Conservation (phyloP, 768 basidiomycete species). For the Serendipita sp. region DNA sequence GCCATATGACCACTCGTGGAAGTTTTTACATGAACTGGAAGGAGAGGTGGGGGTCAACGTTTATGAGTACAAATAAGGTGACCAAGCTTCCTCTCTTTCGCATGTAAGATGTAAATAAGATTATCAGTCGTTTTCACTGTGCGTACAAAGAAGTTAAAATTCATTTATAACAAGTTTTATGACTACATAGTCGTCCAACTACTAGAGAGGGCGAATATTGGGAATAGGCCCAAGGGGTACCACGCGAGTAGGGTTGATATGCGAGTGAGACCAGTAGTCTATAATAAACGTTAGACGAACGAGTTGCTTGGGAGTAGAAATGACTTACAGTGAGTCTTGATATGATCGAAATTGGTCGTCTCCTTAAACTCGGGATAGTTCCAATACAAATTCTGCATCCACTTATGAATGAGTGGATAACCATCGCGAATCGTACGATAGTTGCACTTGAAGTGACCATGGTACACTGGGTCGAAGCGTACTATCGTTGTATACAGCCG, state of each 20-base stretch:
- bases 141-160: not conserved
- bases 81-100: too few species aligned
- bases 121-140: not conserved
- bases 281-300: not conserved
- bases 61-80: too few species aligned
- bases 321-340: conserved; percentile 52
- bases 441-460: conserved; percentile 91
- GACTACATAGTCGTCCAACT: not conserved
- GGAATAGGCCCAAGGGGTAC: conserved; percentile 63
- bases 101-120: too few species aligned
- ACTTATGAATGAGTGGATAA: conserved; percentile 72
- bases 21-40: too few species aligned
- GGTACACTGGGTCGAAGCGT: conserved; percentile 83
- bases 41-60: too few species aligned
- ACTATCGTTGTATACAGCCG: conserved; percentile 90
- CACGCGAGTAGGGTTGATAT: conserved; percentile 68
- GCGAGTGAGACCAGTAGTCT: conserved; percentile 5
- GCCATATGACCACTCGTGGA: too few species aligned
- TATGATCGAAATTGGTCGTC: conserved; percentile 79
- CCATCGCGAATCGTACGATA: conserved; percentile 67
- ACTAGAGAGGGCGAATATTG: conserved; percentile 36
- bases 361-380: conserved; percentile 71
- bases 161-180: not conserved
- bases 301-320: not conserved
- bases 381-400: conserved; percentile 87